Evolutionary conservation across 129 eudicot species (phyloP).

Genomic region (Pittosporum tobira): DNA sequence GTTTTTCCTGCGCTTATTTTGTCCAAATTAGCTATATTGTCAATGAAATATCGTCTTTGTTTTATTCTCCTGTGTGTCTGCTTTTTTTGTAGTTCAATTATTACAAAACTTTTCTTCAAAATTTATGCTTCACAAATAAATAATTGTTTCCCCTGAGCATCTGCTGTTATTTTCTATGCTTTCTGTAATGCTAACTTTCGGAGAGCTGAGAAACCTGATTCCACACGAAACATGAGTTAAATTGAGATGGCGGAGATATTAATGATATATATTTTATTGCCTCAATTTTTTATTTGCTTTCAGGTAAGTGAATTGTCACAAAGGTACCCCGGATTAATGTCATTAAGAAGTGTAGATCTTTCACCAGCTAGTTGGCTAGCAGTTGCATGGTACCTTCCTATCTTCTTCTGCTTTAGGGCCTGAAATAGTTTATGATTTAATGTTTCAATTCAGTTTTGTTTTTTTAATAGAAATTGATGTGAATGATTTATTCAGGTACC

Average conservation of each 20-base stretch:
- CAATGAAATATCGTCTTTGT: conserved; percentile 14
- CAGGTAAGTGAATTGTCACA: conserved; percentile 56
- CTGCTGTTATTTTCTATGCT: conserved; percentile 26
- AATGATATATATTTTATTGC: not conserved
- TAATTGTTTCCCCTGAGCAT: conserved; percentile 9
- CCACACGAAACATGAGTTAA: conserved; percentile 10
- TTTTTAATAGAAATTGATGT: no score
- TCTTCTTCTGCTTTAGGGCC: not conserved
- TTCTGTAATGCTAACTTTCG: conserved; percentile 4
- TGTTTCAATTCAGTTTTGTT: not conserved
- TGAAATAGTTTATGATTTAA: not conserved
- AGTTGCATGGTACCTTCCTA: conserved; percentile 48
- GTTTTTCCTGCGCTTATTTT: not conserved
- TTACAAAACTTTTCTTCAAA: not conserved
- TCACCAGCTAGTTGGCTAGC: conserved; percentile 91
- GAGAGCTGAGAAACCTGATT: conserved; percentile 5
- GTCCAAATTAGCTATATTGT: not conserved
- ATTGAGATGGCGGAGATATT: not conserved
- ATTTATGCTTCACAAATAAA: conserved; percentile 7
- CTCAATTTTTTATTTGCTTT: conserved; percentile 2
- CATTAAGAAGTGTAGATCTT: conserved; percentile 75
- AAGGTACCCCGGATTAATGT: conserved; percentile 66
- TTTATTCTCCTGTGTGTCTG: not conserved
- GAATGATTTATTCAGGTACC: conserved; percentile 56
- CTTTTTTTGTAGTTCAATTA: not conserved